Conservation (phyloP, 176 grass and related monocot species). For the Eremochloa ophiuroides region DNA sequence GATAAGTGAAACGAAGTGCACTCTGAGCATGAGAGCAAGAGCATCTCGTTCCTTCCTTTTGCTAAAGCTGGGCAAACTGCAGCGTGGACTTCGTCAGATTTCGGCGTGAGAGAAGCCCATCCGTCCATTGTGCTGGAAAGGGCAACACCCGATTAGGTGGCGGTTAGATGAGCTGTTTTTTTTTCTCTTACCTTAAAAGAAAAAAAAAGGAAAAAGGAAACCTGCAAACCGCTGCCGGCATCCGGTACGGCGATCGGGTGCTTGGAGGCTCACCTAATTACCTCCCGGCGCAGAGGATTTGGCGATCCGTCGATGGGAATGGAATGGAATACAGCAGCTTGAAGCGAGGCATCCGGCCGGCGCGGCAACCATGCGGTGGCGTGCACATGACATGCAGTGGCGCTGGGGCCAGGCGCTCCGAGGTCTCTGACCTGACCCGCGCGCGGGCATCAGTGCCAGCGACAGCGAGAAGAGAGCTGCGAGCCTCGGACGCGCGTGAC, state of each 20-base stretch:
- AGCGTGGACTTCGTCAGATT: neutral
- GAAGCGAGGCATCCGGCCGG: neutral
- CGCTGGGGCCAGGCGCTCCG: neutral
- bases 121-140: conserved; percentile 3
- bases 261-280: neutral
- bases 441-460: neutral
- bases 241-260: neutral
- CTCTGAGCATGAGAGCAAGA: conserved; percentile 14
- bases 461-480: no score
- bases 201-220: neutral
- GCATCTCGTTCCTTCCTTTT: neutral
- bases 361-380: neutral
- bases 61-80: neutral
- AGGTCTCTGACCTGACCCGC: neutral
- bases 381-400: neutral
- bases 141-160: neutral
- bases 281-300: neutral
- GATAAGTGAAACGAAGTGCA: neutral
- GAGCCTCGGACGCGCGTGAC: neutral
- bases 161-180: conserved; percentile 1
- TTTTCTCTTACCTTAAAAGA: no score
- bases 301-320: neutral
- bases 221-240: neutral
- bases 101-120: neutral
- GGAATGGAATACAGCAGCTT: neutral